Conservation (phyloP, 495 filamentous ascomycete genomes). For the Tuber indicum region DNA sequence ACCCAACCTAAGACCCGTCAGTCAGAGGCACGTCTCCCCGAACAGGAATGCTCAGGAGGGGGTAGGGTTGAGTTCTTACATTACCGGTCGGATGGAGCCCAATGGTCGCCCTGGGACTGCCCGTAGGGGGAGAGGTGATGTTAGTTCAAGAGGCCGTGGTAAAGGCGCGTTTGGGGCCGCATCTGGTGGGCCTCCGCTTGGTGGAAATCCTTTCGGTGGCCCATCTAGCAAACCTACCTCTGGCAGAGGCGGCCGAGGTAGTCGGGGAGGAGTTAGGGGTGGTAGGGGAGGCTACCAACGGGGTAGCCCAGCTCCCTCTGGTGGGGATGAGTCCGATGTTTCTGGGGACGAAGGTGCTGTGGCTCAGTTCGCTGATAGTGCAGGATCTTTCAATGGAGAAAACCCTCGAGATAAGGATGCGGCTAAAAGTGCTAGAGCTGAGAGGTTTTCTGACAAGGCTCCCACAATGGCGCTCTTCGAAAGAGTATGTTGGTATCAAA, state of each 20-base stretch:
- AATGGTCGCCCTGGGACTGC: neutral
- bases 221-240: neutral
- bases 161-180: conserved; percentile 9
- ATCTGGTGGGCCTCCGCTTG: neutral
- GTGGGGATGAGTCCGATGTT: neutral
- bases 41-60: conserved; percentile 1
- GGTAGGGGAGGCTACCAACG: neutral
- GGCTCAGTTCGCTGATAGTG: neutral
- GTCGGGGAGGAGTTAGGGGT: neutral
- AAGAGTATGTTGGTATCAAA: neutral
- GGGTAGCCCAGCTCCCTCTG: neutral
- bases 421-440: neutral
- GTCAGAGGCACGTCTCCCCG: neutral
- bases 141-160: conserved; percentile 19
- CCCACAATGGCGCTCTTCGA: neutral
- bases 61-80: neutral
- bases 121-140: conserved; percentile 26
- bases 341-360: neutral
- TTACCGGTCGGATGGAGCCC: neutral
- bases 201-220: conserved; percentile 1
- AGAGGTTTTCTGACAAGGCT: conserved; percentile 4
- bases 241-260: neutral
- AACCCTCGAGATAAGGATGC: neutral
- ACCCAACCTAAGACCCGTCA: neutral
- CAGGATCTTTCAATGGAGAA: neutral